Evolutionary conservation across 257 asterid species (phyloP), one percentile per base, ranked within the genome.

Genomic region (Plantago elongata): DNA sequence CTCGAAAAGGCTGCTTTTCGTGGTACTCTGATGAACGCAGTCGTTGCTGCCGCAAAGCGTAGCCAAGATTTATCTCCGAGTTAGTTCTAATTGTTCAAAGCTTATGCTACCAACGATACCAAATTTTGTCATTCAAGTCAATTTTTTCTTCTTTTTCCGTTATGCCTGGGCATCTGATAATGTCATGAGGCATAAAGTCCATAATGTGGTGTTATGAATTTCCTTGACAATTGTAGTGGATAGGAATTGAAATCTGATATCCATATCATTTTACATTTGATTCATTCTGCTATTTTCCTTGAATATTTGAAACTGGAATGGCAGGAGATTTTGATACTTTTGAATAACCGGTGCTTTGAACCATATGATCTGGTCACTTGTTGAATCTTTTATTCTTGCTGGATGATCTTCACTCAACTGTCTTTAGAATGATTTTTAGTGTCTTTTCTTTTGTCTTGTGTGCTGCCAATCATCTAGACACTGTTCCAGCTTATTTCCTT

Each of bases 41-140:
- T 92, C 54, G 95, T 84, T 64, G 95, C 97, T 80, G 97, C 99
- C 70, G 87, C 96, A 48, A 87, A 89, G 66, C 95, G 89, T 29
- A 73, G 97, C 56, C 70, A 60, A 59, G 96, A 92, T 51, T 93
- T 92, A 50, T 87, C 97, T 13, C 74, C 73, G 66, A 84, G 42
- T 74, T 84, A 78, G 64, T 18, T 45, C 64, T 18, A 8, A 7
- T 63, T 11, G 18, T 18, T 51, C 45, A 49, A 38, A 58, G 34
- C 42, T 13, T n/a, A 16, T 60, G 16, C 13, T 15, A 40, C 7
- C 40, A 34, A 34, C 5, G 50, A 10, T 18, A 44, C 16, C 30
- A 44, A 40, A 18, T 37, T 37, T 55, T 40, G n/a, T 13, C 13
- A 42, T 57, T 14, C 38, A 13, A 15, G 12, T 51, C 58, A 52